Conservation (phyloP, 768 basidiomycete species). For the Ephemerocybe angulata region DNA sequence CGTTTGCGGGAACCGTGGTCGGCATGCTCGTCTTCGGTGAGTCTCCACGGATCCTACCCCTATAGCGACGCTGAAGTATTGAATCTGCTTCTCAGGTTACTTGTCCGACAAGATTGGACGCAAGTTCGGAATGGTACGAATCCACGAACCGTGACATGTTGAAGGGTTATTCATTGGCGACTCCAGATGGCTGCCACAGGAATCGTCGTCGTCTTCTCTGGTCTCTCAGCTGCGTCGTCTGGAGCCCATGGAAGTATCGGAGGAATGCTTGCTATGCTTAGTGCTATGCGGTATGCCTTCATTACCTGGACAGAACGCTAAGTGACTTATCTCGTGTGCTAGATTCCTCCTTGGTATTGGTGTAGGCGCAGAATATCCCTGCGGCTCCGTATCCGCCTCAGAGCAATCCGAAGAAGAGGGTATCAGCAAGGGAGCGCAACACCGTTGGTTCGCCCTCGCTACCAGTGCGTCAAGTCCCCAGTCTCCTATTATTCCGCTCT, state of each 20-base stretch:
- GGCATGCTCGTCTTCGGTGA: slow-evolving; percentile 78
- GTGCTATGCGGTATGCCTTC: slow-evolving; percentile 61
- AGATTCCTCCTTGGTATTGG: slow-evolving; percentile 90
- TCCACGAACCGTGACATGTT: neutral
- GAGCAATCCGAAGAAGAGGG: slow-evolving; percentile 86
- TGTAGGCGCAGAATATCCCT: slow-evolving; percentile 86
- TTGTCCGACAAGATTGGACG: slow-evolving; percentile 83
- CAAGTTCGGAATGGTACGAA: slow-evolving; percentile 80
- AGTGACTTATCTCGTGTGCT: neutral
- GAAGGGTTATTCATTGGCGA: slow-evolving; percentile 14
- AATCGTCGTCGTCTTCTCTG: slow-evolving; percentile 83
- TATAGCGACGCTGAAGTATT: neutral
- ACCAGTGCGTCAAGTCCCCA: slow-evolving; percentile 78
- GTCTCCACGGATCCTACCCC: neutral
- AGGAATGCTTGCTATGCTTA: slow-evolving; percentile 76
- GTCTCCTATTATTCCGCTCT: no score
- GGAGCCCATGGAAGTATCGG: slow-evolving; percentile 70
- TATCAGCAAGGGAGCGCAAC: slow-evolving; percentile 75
- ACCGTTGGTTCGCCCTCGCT: slow-evolving; percentile 83
- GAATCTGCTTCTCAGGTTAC: slow-evolving; percentile 38
- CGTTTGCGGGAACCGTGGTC: slow-evolving; percentile 83
- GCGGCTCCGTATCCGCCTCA: slow-evolving; percentile 82
- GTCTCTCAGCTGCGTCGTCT: slow-evolving; percentile 75
- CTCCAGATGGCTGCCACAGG: slow-evolving; percentile 72
- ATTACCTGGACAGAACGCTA: neutral